phyloP scores from a whole-genome alignment of 2,329 filamentous ascomycete genomes.

The Penicillium sumatraense region DNA sequence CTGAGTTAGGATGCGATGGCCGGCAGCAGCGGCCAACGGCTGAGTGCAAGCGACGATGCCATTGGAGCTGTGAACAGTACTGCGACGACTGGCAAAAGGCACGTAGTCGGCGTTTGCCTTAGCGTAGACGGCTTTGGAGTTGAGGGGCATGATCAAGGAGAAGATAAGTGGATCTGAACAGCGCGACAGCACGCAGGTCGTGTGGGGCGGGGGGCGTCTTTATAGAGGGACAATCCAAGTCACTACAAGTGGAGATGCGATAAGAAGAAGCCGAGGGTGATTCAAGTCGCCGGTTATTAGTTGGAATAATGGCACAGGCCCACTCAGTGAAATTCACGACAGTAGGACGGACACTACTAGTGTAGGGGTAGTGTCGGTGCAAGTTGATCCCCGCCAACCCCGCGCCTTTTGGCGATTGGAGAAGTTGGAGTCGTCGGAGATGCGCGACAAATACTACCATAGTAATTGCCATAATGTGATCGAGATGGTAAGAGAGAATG shows the following conservation, averaged over 20 bases:
- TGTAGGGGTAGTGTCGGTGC: too few species aligned
- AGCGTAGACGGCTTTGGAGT: conserved; percentile 56
- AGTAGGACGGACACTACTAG: too few species aligned
- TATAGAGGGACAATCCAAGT: background rate
- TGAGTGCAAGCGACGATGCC: conserved; percentile 91
- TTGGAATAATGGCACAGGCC: too few species aligned
- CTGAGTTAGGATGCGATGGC: conserved; percentile 78
- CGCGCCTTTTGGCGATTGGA: too few species aligned
- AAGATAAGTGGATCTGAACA: too few species aligned
- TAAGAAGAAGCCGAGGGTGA: background rate
- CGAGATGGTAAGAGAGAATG: too few species aligned
- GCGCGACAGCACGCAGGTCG: background rate
- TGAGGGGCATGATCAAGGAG: conserved; percentile 51
- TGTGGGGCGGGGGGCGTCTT: background rate
- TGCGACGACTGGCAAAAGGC: conserved; percentile 70
- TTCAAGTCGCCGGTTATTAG: too few species aligned
- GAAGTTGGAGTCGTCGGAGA: too few species aligned
- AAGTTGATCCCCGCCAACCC: too few species aligned
- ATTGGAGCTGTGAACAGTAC: conserved; percentile 89
- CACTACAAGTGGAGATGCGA: background rate
- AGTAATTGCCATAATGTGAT: too few species aligned
- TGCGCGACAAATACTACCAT: too few species aligned
- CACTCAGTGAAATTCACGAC: too few species aligned
- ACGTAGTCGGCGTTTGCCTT: conserved; percentile 49
- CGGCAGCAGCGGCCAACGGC: conserved; percentile 85